A percentile compares a stretch with the other conserved stretches of the same genome.
These are phyloP conservation scores for Elsinoe arachidis DNA, from an alignment of 2,329 filamentous ascomycete species.

Conservation along the genomic window DNA sequence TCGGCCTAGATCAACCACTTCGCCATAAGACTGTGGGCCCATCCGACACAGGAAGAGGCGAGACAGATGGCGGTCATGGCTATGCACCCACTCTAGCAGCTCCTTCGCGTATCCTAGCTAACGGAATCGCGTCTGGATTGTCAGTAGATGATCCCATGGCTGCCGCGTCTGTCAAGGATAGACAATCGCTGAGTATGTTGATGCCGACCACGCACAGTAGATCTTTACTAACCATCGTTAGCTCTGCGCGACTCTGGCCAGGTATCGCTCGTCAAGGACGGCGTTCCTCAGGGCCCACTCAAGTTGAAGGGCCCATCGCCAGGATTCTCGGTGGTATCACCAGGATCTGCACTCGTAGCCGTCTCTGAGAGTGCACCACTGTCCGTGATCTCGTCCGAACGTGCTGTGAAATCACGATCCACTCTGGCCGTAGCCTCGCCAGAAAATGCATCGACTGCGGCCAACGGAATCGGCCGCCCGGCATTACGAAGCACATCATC, in stretches of 20 bases:
- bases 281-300: background rate
- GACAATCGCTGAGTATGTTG: conserved; percentile 10
- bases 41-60: background rate
- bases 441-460: background rate
- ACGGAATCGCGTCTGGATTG: background rate
- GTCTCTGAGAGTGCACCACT: background rate
- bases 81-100: background rate
- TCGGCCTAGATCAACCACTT: background rate
- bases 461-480: too few species aligned
- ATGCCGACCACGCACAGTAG: background rate
- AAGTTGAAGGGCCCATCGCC: background rate
- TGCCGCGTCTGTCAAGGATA: conserved; percentile 5
- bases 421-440: background rate
- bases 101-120: background rate
- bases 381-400: too few species aligned
- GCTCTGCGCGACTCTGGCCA: conserved; percentile 9
- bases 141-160: conserved; percentile 6
- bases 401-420: too few species aligned
- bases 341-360: background rate
- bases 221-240: background rate
- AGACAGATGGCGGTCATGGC: background rate
- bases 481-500: background rate
- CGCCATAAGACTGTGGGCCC: background rate
- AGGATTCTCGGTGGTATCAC: background rate
- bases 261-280: background rate